Evolutionary conservation across 1,284 basidiomycete species (phyloP).

Genomic region (Hemileia vastatrix): DNA sequence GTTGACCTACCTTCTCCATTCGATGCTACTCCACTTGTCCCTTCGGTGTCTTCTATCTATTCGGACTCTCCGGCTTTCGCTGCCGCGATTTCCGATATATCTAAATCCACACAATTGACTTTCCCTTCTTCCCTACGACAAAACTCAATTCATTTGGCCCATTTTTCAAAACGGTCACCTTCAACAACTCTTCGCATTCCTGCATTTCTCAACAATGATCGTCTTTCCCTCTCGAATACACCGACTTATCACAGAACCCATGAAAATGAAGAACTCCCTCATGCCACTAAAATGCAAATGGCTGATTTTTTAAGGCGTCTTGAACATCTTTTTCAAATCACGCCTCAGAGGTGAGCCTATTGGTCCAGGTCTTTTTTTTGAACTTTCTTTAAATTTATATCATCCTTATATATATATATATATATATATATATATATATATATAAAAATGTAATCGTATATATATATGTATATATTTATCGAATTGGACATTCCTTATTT

Average conservation of each 20-base stretch:
- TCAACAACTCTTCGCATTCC: not conserved
- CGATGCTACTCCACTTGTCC: slow-evolving; percentile 9
- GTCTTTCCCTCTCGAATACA: not conserved
- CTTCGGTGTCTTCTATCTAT: too few species aligned
- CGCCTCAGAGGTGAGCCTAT: slow-evolving; percentile 57
- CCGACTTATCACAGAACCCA: slow-evolving; percentile 3
- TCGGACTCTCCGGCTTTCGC: too few species aligned
- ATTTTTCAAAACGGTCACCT: not conserved
- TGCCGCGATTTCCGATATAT: too few species aligned
- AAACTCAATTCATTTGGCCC: not conserved
- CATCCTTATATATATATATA: not conserved
- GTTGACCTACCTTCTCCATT: slow-evolving; percentile 7
- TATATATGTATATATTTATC: not conserved
- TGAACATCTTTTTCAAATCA: slow-evolving; percentile 57
- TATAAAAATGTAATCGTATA: not conserved
- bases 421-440: not conserved
- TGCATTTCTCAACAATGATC: not conserved
- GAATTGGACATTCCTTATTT: not conserved
- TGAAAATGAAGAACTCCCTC: slow-evolving; percentile 17
- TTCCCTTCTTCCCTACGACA: not conserved
- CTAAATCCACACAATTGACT: too few species aligned
- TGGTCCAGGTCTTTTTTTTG: not conserved
- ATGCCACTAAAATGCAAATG: slow-evolving; percentile 26
- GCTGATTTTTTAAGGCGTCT: slow-evolving; percentile 32
- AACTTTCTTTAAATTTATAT: not conserved